Evolutionary conservation across 2,329 filamentous ascomycete genomes (phyloP).

Genomic region (Mariannaea sp.): DNA sequence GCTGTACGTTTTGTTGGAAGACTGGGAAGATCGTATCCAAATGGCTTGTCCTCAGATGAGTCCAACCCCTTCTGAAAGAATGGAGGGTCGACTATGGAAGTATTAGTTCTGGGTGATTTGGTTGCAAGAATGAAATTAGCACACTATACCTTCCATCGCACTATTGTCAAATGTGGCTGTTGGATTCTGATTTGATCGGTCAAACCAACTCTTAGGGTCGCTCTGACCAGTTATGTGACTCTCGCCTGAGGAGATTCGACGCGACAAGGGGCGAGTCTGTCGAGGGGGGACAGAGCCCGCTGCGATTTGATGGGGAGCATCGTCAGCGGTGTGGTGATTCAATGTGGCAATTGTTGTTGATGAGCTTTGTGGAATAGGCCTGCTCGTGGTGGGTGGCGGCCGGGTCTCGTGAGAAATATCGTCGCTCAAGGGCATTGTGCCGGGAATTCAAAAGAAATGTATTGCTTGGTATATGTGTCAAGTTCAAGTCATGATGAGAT

Average conservation of each 20-base stretch:
- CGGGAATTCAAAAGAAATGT: conserved; percentile 12
- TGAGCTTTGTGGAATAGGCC: conserved; percentile 50
- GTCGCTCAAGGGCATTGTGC: conserved; percentile 39
- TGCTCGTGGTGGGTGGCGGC: conserved; percentile 41
- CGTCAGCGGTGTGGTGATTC: conserved; percentile 51
- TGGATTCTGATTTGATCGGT: conserved; percentile 57
- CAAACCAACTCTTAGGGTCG: conserved; percentile 60
- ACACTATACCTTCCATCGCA: conserved; percentile 53
- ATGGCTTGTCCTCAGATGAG: conserved; percentile 52
- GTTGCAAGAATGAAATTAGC: neutral
- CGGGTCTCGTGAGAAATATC: conserved; percentile 32
- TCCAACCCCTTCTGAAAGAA: conserved; percentile 60
- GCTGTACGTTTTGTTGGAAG: conserved; percentile 40
- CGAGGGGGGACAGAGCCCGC: conserved; percentile 33
- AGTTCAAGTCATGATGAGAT: conserved; percentile 11
- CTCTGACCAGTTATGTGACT: conserved; percentile 55
- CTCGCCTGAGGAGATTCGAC: conserved; percentile 53
- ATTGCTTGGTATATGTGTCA: neutral
- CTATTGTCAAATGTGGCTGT: conserved; percentile 48
- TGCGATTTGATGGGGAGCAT: conserved; percentile 44
- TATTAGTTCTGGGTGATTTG: conserved; percentile 5
- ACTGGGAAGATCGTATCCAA: conserved; percentile 28
- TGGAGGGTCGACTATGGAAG: conserved; percentile 53
- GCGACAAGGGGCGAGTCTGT: conserved; percentile 26
- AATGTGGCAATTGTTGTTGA: conserved; percentile 55